phyloP scores from a whole-genome alignment of 352 stramenopile genomes.

The Phytophthora nicotianae region DNA sequence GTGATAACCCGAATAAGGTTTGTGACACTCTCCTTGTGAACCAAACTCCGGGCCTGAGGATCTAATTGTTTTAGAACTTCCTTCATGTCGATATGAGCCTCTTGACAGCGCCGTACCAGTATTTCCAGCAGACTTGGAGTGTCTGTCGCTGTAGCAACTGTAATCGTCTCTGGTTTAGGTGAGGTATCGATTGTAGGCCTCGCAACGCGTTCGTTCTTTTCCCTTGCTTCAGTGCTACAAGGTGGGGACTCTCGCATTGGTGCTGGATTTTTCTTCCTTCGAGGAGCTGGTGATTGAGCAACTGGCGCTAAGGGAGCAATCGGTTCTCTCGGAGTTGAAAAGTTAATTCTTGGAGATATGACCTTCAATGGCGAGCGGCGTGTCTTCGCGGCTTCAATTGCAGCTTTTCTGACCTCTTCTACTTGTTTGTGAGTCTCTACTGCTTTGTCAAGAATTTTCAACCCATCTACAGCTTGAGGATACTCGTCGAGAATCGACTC shows the following conservation, averaged over 20 bases:
- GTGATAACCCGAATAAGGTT: slow-evolving; percentile 37
- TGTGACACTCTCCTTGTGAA: slow-evolving; percentile 32
- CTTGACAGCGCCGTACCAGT: slow-evolving; percentile 37
- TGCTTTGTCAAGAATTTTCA: slow-evolving; percentile 41
- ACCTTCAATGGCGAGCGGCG: slow-evolving; percentile 35
- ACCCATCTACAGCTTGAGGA: slow-evolving; percentile 52
- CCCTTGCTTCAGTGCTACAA: not conserved
- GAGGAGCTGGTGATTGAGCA: slow-evolving; percentile 20
- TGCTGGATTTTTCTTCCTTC: slow-evolving; percentile 23
- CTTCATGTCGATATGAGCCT: slow-evolving; percentile 33
- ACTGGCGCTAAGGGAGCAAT: slow-evolving; percentile 19
- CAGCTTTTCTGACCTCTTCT: slow-evolving; percentile 34
- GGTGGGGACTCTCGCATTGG: slow-evolving; percentile 6
- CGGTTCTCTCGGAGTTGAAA: slow-evolving; percentile 18
- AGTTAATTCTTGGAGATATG: slow-evolving; percentile 16
- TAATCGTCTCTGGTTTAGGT: slow-evolving; percentile 21
- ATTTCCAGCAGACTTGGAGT: slow-evolving; percentile 21
- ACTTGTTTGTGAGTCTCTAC: slow-evolving; percentile 25
- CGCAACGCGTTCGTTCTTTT: not conserved
- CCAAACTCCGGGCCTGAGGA: slow-evolving; percentile 28
- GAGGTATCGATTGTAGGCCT: not conserved
- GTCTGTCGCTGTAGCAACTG: slow-evolving; percentile 40
- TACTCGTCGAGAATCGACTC: slow-evolving; percentile 53
- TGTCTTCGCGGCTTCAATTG: slow-evolving; percentile 40
- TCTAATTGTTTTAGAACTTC: slow-evolving; percentile 34